Evolutionary conservation across 108 stramenopile genomes (phyloP).

Genomic region (Pseudonitzschia multiseries): DNA sequence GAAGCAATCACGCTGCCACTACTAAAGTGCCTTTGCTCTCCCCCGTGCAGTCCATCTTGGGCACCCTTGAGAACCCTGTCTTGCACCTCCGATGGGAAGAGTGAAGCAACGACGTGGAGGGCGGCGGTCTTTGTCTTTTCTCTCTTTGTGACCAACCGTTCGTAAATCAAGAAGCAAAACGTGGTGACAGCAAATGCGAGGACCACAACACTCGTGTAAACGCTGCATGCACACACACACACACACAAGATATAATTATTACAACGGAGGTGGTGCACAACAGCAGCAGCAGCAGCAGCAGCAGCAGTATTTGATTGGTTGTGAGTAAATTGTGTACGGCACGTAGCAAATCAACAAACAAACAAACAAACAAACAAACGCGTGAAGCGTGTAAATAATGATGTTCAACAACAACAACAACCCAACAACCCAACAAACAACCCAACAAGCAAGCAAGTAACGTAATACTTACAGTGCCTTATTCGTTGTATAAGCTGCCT

Average conservation of each 20-base stretch:
- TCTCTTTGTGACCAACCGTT: constrained; percentile 19
- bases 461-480: constrained; percentile 8
- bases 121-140: constrained; percentile 13
- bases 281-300: too few relatives aligned
- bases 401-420: too few relatives aligned
- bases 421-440: too few relatives aligned
- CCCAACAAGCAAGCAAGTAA: neutral
- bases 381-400: too few relatives aligned
- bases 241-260: too few relatives aligned
- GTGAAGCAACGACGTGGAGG: constrained; percentile 12
- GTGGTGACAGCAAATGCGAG: constrained; percentile 7
- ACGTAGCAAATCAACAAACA: too few relatives aligned
- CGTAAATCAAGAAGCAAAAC: constrained; percentile 17
- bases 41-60: neutral
- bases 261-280: too few relatives aligned
- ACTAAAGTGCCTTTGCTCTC: neutral
- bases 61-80: constrained; percentile 11
- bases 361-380: too few relatives aligned
- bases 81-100: constrained; percentile 21
- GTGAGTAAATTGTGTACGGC: too few relatives aligned
- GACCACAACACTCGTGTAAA: constrained; percentile 18
- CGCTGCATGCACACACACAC: too few relatives aligned
- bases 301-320: too few relatives aligned
- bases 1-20: neutral
- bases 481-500: constrained; percentile 14